These are phyloP conservation scores for Chalciporus chontae DNA, from an alignment of 768 basidiomycete species.

Conservation along the genomic window DNA sequence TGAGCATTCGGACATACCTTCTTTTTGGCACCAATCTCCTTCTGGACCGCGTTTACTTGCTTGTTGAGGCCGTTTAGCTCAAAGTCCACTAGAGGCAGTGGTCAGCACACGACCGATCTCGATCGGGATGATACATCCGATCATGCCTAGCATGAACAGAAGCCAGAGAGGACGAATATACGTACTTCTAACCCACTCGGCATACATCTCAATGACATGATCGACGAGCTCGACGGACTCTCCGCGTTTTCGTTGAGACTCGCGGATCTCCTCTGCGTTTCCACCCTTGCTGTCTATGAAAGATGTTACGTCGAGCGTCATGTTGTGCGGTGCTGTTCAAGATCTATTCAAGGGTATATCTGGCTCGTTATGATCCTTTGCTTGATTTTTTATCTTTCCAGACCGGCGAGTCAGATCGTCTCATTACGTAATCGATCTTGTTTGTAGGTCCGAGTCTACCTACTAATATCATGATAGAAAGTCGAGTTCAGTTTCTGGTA, in stretches of 20 bases:
- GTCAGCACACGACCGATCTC: slow-evolving; percentile 3
- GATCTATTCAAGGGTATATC: neutral
- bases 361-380: neutral
- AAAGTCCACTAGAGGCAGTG: slow-evolving; percentile 65
- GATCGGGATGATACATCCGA: neutral
- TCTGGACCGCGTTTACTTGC: slow-evolving; percentile 87
- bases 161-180: slow-evolving; percentile 16
- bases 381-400: neutral
- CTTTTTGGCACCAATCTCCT: slow-evolving; percentile 91
- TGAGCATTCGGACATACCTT: slow-evolving; percentile 51
- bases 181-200: slow-evolving; percentile 93
- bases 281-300: slow-evolving; percentile 91
- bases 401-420: too few relatives aligned
- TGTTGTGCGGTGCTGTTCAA: slow-evolving; percentile 28
- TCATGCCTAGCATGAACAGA: neutral
- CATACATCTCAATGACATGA: slow-evolving; percentile 88
- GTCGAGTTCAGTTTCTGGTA: neutral
- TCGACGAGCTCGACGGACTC: slow-evolving; percentile 90
- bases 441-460: too few relatives aligned
- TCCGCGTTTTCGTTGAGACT: slow-evolving; percentile 89
- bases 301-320: slow-evolving; percentile 79
- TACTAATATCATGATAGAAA: too few relatives aligned
- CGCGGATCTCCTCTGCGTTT: slow-evolving; percentile 83
- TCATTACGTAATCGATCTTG: slow-evolving; percentile 18
- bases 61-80: slow-evolving; percentile 76